These are phyloP conservation scores for Microbotryum lychnidis-dioicae DNA, from an alignment of 1,284 basidiomycete species.

Conservation along the genomic window DNA sequence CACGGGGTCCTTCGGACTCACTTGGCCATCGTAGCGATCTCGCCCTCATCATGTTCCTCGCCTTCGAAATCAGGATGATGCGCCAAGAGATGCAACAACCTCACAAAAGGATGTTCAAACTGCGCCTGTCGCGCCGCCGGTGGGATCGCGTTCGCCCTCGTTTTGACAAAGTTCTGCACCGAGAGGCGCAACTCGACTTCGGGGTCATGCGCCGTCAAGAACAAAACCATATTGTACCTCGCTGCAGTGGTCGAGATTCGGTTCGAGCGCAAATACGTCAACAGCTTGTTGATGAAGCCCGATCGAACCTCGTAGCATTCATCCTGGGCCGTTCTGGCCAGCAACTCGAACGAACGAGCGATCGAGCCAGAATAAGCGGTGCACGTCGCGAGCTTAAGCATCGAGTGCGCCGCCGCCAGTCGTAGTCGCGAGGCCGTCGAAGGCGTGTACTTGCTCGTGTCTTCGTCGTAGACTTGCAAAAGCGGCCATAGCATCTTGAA, in stretches of 20 bases:
- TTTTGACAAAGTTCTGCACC: slow-evolving; percentile 11
- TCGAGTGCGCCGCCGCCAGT: slow-evolving; percentile 66
- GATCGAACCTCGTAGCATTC: slow-evolving; percentile 77
- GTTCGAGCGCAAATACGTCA: slow-evolving; percentile 47
- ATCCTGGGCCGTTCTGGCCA: slow-evolving; percentile 51
- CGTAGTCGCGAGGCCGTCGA: slow-evolving; percentile 49
- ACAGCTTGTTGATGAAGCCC: slow-evolving; percentile 66
- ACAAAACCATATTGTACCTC: slow-evolving; percentile 73
- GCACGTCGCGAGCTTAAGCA: slow-evolving; percentile 66
- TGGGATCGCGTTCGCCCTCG: background rate
- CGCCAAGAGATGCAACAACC: slow-evolving; percentile 76
- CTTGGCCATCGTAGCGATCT: slow-evolving; percentile 19
- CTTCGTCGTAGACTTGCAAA: slow-evolving; percentile 44
- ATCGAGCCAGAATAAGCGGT: slow-evolving; percentile 48
- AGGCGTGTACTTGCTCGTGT: slow-evolving; percentile 10
- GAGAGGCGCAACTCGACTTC: slow-evolving; percentile 57
- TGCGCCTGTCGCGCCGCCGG: slow-evolving; percentile 55
- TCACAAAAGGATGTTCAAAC: slow-evolving; percentile 74
- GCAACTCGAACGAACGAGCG: slow-evolving; percentile 16
- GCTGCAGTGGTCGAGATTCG: slow-evolving; percentile 49
- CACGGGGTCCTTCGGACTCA: background rate
- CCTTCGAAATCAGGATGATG: slow-evolving; percentile 84
- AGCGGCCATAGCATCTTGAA: slow-evolving; percentile 64
- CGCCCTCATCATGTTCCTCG: slow-evolving; percentile 5
- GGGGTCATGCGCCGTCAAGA: slow-evolving; percentile 84